phyloP scores from a whole-genome alignment of 2,329 filamentous ascomycete genomes.

The Zalaria sp. region DNA sequence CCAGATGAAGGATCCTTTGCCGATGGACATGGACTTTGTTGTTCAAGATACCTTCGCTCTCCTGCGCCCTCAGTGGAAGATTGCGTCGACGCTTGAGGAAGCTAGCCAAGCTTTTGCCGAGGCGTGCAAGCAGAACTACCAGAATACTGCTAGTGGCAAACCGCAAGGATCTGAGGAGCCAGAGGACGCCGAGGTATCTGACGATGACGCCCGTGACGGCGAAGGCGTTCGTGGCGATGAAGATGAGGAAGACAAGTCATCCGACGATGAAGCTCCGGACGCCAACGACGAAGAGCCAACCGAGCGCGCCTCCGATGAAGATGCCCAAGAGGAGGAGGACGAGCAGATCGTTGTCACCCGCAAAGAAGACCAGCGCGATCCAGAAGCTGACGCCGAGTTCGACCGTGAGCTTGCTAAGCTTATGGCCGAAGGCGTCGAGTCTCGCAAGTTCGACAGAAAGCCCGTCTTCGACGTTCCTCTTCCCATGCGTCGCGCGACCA shows the following conservation, averaged over 20 bases:
- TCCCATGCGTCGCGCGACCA: constrained; percentile 58
- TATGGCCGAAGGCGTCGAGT: constrained; percentile 95
- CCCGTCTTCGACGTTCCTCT: constrained; percentile 90
- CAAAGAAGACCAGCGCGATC: constrained; percentile 78
- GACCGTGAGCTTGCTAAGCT: constrained; percentile 96
- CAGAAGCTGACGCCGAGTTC: constrained; percentile 91
- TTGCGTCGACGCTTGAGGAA: constrained; percentile 59
- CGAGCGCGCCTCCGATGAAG: constrained; percentile 44
- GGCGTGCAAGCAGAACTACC: constrained; percentile 82
- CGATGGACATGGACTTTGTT: constrained; percentile 96
- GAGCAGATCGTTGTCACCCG: constrained; percentile 86
- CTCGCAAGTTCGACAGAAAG: constrained; percentile 90
- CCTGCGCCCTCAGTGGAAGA: constrained; percentile 85
- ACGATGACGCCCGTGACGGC: constrained; percentile 55
- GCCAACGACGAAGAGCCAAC: constrained; percentile 30
- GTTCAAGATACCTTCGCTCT: constrained; percentile 82
- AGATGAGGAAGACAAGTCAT: constrained; percentile 43
- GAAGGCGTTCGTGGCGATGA: constrained; percentile 37
- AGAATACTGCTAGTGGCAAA: constrained; percentile 32
- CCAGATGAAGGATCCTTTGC: constrained; percentile 72
- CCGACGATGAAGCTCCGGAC: constrained; percentile 28
- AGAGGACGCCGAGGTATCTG: constrained; percentile 53
- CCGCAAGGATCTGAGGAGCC: constrained; percentile 36
- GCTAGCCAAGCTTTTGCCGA: constrained; percentile 72
- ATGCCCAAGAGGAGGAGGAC: constrained; percentile 52